Conservation (phyloP, 1,284 basidiomycete genomes). For the Spongiforma sp. region DNA sequence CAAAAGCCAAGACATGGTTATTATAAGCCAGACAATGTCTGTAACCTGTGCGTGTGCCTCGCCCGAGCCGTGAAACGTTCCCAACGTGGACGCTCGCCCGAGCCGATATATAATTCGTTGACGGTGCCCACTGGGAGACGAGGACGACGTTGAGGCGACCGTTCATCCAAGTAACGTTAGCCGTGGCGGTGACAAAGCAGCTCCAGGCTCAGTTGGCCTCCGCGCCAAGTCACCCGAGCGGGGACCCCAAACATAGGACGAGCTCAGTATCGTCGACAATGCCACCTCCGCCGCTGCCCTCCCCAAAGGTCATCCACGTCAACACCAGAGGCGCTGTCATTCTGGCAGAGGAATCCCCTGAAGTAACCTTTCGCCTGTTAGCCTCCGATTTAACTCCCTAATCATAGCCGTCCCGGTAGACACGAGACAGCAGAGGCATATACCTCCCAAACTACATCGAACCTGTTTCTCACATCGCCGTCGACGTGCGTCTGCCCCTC, state of each 20-base stretch:
- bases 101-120: slow-evolving; percentile 2
- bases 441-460: slow-evolving; percentile 97
- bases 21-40: too few species aligned
- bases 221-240: slow-evolving; percentile 12
- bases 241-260: slow-evolving; percentile 20
- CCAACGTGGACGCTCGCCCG: too few species aligned
- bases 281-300: slow-evolving; percentile 56
- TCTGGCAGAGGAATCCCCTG: slow-evolving; percentile 89
- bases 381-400: slow-evolving; percentile 5
- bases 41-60: too few species aligned
- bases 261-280: slow-evolving; percentile 28
- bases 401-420: slow-evolving; percentile 51
- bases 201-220: background rate
- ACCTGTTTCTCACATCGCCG: slow-evolving; percentile 94
- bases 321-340: slow-evolving; percentile 90
- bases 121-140: too few species aligned
- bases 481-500: slow-evolving; percentile 73
- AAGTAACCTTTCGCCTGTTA: slow-evolving; percentile 57
- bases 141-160: too few species aligned
- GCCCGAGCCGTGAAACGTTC: slow-evolving; percentile 15
- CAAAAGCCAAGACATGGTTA: slow-evolving; percentile 9
- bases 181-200: slow-evolving; percentile 28
- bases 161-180: too few species aligned
- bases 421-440: slow-evolving; percentile 91
- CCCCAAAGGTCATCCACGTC: slow-evolving; percentile 80